Conservation (phyloP, 176 grass and related monocot species). For the Poa pratensis region DNA sequence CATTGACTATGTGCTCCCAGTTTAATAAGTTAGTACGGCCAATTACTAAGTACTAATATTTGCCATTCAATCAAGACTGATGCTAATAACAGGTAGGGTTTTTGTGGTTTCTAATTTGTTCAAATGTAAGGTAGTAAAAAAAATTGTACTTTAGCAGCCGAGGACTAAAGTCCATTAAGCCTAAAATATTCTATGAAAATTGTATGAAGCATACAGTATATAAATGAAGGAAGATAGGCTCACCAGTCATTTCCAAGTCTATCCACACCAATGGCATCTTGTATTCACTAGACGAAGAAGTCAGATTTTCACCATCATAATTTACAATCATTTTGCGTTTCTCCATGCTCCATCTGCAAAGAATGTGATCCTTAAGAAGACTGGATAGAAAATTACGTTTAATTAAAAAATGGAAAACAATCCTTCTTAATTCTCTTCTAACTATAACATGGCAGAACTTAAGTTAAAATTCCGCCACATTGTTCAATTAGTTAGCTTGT, state of each 20-base stretch:
- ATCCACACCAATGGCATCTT: slow-evolving; percentile 83
- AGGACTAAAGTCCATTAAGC: slow-evolving; percentile 1
- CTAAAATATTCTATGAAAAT: not conserved
- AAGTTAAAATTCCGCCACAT: not conserved
- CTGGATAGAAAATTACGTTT: not conserved
- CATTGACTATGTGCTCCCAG: not conserved
- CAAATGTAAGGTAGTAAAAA: not conserved
- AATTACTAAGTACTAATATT: not conserved
- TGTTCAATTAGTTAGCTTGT: not conserved
- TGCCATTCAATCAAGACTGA: not conserved
- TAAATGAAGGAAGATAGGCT: not conserved
- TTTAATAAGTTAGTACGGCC: not conserved
- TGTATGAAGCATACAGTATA: slow-evolving; percentile 17
- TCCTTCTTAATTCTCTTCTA: not conserved
- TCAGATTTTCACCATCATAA: slow-evolving; percentile 37
- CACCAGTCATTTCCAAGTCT: slow-evolving; percentile 91
- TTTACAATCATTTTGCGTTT: slow-evolving; percentile 37
- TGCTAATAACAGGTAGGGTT: not conserved
- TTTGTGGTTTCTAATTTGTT: slow-evolving; percentile 18
- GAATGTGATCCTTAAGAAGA: too few species aligned
- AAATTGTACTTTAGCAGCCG: not conserved
- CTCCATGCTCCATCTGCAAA: slow-evolving; percentile 42
- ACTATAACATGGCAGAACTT: slow-evolving; percentile 17
- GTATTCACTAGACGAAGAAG: slow-evolving; percentile 53
- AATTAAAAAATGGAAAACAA: not conserved